Evolutionary conservation across 192 early-diverging fungal species (phyloP), one percentile per base, ranked within the genome.

Genomic region (Entomortierella beljakovae): DNA sequence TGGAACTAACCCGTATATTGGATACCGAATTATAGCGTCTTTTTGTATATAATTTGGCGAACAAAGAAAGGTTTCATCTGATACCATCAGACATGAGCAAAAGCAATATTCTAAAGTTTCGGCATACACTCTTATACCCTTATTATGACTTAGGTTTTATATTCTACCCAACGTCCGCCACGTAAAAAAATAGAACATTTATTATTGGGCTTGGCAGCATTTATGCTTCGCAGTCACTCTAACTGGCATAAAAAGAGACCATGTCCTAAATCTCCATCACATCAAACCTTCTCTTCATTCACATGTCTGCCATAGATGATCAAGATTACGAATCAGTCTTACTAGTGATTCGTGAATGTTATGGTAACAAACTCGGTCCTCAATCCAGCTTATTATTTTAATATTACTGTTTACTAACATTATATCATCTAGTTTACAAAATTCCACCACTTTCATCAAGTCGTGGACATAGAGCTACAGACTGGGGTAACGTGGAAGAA

Each of bases 241-340:
- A 32, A 52, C 16, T 18, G 37, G 16, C 33, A 22, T 29, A 46
- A 46, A 46, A 20, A 46, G 6, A 46, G 3, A 2, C 3, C 15
- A 10, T 16, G 15, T 26, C 48, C 25, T 51, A 58, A 1, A 11
- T 32, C 5, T 15, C 29, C n/a, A 53, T 2, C 15, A 2, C 31
- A 28, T n/a, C 34, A 55, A 51, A 33, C 28, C n/a, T 9, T 16
- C 8, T 33, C 43, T 9, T 35, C 28, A 52, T 20, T 7, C 29
- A 53, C 50, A 79, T 79, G 75, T 79, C 75, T 8, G 15, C 26
- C 4, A 35, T 46, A 6, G 87, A 85, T 68, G 84, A 89, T 55
- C 85, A 92, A 32, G 88, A 87, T 25, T 95, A 92, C 68, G 93
- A 96, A 80, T 85, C 85, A 23, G 94, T 96, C 9, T 81, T 96